A percentile compares a stretch with the other conserved stretches of the same genome.
Conservation (phyloP, 2,329 filamentous ascomycete genomes). For the Pseudogymnoascus sp. region DNA sequence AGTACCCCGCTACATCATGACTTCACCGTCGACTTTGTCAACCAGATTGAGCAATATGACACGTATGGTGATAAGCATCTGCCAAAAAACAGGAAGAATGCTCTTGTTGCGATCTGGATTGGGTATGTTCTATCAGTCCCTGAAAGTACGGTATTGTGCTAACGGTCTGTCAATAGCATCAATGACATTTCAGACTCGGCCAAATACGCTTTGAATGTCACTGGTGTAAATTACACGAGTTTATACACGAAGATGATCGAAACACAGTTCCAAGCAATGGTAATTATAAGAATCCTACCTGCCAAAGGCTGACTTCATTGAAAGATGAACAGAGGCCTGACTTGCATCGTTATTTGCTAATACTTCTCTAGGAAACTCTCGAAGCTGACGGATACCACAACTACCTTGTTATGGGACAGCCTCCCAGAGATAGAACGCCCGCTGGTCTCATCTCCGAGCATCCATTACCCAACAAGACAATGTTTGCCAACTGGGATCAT, state of each 20-base stretch:
- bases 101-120: conserved; percentile 48
- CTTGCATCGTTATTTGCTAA: not conserved
- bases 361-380: conserved; percentile 28
- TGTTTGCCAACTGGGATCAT: conserved; percentile 41
- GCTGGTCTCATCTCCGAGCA: conserved; percentile 29
- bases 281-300: not conserved
- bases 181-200: conserved; percentile 50
- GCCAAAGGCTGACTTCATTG: not conserved
- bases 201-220: conserved; percentile 35
- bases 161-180: conserved; percentile 29
- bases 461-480: conserved; percentile 40
- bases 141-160: not conserved
- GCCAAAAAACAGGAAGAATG: conserved; percentile 21
- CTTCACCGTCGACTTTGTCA: conserved; percentile 43
- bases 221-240: conserved; percentile 36
- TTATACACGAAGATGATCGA: conserved; percentile 40
- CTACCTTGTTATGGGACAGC: conserved; percentile 46
- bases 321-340: not conserved
- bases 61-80: conserved; percentile 34
- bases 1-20: conserved; percentile 46
- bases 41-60: conserved; percentile 45
- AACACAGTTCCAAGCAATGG: conserved; percentile 37
- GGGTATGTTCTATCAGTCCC: conserved; percentile 21
- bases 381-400: conserved; percentile 39
- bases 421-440: conserved; percentile 42